Evolutionary conservation across 2,329 filamentous ascomycete species (phyloP).

Genomic region (Penicillium sclerotigenum): DNA sequence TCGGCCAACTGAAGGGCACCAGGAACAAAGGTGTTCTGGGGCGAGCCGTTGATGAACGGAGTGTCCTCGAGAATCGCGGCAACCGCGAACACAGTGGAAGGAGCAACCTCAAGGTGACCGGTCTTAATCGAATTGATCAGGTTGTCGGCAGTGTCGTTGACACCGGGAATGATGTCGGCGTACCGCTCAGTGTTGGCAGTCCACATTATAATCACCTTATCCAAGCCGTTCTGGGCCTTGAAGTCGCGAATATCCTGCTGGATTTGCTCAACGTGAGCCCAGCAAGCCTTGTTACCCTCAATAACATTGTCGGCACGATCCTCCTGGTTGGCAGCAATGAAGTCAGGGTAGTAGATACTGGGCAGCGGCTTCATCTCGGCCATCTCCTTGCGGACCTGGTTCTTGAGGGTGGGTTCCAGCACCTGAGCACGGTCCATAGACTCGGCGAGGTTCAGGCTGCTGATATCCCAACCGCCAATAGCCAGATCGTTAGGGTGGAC

Average conservation of each 20-base stretch:
- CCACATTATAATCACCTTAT: constrained; percentile 97
- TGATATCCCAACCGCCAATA: constrained; percentile 97
- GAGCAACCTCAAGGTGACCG: constrained; percentile 87
- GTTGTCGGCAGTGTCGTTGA: constrained; percentile 97
- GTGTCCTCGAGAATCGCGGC: constrained; percentile 84
- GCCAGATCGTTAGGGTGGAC: constrained; percentile 94
- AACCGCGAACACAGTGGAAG: constrained; percentile 93
- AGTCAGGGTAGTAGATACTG: constrained; percentile 97
- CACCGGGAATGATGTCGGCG: constrained; percentile 77
- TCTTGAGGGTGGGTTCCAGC: constrained; percentile 91
- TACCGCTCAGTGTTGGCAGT: constrained; percentile 98
- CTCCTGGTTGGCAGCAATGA: constrained; percentile 98
- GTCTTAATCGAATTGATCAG: constrained; percentile 80
- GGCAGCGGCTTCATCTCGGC: constrained; percentile 80
- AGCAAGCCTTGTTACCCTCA: constrained; percentile 76
- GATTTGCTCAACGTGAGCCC: constrained; percentile 86
- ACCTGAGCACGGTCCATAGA: constrained; percentile 96
- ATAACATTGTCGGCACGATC: constrained; percentile 91
- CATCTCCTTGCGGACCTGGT: constrained; percentile 90
- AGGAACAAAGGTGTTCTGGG: constrained; percentile 97
- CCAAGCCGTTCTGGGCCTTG: constrained; percentile 77
- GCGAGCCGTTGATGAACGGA: constrained; percentile 98
- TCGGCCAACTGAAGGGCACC: constrained; percentile 87
- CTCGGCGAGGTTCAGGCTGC: constrained; percentile 78
- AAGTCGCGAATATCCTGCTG: constrained; percentile 92